Conservation (phyloP, 2,329 filamentous ascomycete genomes). For the Hypocrella siamensis region DNA sequence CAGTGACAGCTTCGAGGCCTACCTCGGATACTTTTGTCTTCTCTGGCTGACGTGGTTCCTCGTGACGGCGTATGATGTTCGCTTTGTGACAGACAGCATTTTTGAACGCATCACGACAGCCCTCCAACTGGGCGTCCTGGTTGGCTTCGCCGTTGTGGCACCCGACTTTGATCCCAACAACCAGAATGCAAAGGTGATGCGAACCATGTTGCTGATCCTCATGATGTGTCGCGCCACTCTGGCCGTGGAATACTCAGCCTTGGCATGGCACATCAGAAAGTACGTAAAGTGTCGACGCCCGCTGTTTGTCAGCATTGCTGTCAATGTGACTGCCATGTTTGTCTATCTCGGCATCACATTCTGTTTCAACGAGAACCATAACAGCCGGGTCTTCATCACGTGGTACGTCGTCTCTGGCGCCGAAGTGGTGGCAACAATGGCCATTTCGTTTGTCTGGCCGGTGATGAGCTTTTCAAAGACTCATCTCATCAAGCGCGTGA, state of each 20-base stretch:
- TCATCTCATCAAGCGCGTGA: conserved; percentile 48
- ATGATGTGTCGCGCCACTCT: conserved; percentile 36
- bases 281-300: conserved; percentile 20
- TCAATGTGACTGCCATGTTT: conserved; percentile 18
- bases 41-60: conserved; percentile 57
- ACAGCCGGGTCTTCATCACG: conserved; percentile 18
- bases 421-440: conserved; percentile 36
- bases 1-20: conserved; percentile 15
- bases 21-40: conserved; percentile 29
- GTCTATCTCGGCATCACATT: conserved; percentile 27
- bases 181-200: conserved; percentile 21
- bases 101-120: conserved; percentile 44
- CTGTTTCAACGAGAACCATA: conserved; percentile 15
- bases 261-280: conserved; percentile 25
- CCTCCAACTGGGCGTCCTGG: conserved; percentile 46
- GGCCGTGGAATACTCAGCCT: conserved; percentile 35
- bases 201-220: conserved; percentile 29
- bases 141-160: conserved; percentile 47
- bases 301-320: conserved; percentile 17
- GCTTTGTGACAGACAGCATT: conserved; percentile 47
- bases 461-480: conserved; percentile 46
- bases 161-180: conserved; percentile 24
- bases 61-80: conserved; percentile 47
- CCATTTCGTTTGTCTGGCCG: conserved; percentile 35
- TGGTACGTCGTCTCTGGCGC: conserved; percentile 39